phyloP scores from a whole-genome alignment of 768 basidiomycete species.

The Panellus pusillus region DNA sequence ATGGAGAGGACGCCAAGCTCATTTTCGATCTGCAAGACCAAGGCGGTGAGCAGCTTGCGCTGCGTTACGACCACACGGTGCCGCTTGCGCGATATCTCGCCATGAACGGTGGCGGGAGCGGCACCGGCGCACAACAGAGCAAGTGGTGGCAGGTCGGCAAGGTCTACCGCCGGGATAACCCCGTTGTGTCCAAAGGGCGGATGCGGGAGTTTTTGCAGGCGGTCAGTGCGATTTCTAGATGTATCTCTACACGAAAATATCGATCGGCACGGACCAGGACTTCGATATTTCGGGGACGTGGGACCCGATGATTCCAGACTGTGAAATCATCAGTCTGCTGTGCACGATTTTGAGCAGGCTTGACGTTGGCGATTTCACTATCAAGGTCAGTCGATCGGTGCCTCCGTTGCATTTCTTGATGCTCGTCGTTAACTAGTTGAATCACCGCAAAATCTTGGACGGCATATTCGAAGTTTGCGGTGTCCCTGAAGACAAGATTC shows the following conservation, averaged over 20 bases:
- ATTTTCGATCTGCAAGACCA: constrained; percentile 98
- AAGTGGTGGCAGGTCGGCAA: constrained; percentile 99
- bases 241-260: background rate
- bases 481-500: constrained; percentile 85
- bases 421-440: constrained; percentile 54
- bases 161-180: constrained; percentile 93
- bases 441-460: constrained; percentile 95
- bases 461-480: constrained; percentile 97
- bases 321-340: constrained; percentile 80
- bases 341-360: constrained; percentile 80
- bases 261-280: constrained; percentile 57
- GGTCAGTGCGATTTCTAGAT: constrained; percentile 44
- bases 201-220: constrained; percentile 99
- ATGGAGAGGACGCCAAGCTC: constrained; percentile 95
- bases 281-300: constrained; percentile 91
- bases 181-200: constrained; percentile 95
- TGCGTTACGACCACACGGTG: constrained; percentile 96
- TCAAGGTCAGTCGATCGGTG: constrained; percentile 61
- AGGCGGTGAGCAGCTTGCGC: constrained; percentile 92
- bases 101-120: constrained; percentile 68
- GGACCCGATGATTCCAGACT: constrained; percentile 98
- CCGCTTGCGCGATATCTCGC: constrained; percentile 94
- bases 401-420: background rate
- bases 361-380: constrained; percentile 90
- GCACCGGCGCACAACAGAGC: constrained; percentile 54